Evolutionary conservation across 495 filamentous ascomycete genomes (phyloP).

Genomic region (Penicillium alfredii): DNA sequence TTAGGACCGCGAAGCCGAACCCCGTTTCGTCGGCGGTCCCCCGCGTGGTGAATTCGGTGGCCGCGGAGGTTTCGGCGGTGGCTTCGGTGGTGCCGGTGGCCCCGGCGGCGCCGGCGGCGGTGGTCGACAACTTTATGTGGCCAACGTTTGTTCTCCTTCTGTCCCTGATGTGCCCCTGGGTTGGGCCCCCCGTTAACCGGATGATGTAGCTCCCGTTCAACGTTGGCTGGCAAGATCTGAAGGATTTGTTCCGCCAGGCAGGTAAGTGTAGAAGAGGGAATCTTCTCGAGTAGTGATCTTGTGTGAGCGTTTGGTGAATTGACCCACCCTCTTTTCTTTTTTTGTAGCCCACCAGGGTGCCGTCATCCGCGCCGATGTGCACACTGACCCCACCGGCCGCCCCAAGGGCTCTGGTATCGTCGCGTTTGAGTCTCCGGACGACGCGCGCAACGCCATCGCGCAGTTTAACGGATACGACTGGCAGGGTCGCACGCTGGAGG

Average conservation of each 20-base stretch:
- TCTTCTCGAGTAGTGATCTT: too few relatives aligned
- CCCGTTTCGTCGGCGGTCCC: conserved; percentile 77
- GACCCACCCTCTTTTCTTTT: conserved; percentile 33
- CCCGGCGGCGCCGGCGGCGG: conserved; percentile 48
- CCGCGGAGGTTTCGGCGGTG: conserved; percentile 35
- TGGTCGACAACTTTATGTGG: conserved; percentile 89
- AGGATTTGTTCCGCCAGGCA: conserved; percentile 97
- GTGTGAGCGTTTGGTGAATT: conserved; percentile 21
- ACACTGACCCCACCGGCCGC: conserved; percentile 83
- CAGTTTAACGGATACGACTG: conserved; percentile 99
- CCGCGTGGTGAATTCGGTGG: conserved; percentile 61
- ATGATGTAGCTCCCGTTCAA: conserved; percentile 85
- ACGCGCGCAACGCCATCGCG: conserved; percentile 89
- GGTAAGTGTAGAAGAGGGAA: conserved; percentile 65
- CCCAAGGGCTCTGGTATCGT: conserved; percentile 95
- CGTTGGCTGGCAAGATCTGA: conserved; percentile 98
- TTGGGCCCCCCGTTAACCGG: too few relatives aligned
- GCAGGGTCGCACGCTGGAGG: conserved; percentile 90
- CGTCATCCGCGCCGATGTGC: conserved; percentile 94
- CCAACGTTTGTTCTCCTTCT: conserved; percentile 76
- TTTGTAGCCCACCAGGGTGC: conserved; percentile 63
- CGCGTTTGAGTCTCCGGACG: conserved; percentile 88
- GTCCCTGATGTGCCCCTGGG: conserved; percentile 13
- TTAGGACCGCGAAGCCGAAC: conserved; percentile 92
- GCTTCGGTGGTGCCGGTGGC: conserved; percentile 43